phyloP scores from a whole-genome alignment of 108 stramenopile genomes.

The Cylindrotheca fusiformis region DNA sequence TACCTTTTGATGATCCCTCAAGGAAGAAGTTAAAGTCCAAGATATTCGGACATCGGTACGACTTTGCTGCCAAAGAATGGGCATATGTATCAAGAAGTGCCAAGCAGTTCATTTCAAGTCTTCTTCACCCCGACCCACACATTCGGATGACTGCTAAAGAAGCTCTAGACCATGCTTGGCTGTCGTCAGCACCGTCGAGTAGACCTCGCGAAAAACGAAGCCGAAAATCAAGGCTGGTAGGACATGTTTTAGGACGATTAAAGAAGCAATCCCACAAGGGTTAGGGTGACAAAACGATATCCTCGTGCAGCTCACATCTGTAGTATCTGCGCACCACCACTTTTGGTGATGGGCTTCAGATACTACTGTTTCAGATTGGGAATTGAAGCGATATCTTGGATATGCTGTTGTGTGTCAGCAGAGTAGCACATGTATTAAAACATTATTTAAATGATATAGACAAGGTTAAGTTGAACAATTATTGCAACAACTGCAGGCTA shows the following conservation, averaged over 20 bases:
- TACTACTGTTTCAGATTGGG: no score
- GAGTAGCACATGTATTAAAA: no score
- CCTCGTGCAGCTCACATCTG: no score
- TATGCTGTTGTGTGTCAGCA: no score
- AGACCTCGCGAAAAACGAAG: background rate
- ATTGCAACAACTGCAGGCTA: background rate
- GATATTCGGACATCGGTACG: conserved; percentile 8
- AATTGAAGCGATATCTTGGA: no score
- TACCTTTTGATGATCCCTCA: conserved; percentile 16
- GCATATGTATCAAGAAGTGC: conserved; percentile 14
- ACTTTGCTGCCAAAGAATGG: conserved; percentile 15
- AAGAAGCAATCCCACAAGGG: background rate
- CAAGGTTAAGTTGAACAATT: no score
- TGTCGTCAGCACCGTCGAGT: background rate
- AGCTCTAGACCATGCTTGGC: conserved; percentile 24
- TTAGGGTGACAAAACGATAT: no score
- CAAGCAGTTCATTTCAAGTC: conserved; percentile 27
- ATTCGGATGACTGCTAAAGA: conserved; percentile 25
- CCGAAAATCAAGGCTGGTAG: background rate
- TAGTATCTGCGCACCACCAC: no score
- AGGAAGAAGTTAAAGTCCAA: conserved; percentile 2
- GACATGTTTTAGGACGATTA: background rate
- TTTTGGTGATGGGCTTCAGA: no score
- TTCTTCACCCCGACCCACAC: conserved; percentile 18
- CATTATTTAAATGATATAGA: no score